Base-by-base conservation (phyloP, 805 yeast genomes). In the Starmerella vitae region DNA sequence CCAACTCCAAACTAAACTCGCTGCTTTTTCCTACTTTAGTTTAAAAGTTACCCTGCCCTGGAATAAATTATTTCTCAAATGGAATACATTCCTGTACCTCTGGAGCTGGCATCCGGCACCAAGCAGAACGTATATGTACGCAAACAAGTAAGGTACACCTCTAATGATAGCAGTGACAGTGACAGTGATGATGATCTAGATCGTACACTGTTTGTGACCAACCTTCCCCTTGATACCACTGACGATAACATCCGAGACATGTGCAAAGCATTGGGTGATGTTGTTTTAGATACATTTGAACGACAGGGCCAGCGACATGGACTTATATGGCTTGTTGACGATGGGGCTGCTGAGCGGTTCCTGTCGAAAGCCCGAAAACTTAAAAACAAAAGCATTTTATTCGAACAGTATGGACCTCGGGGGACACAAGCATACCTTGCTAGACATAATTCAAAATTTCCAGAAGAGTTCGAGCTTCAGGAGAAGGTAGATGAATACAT, bases 301-400 rank as follows among this genome's bases (percentile, higher is more conserved):
- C 44, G 39, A 65, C 53, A 52, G 10, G 50, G 54, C 14, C 58
- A 59, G 2, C 49, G 67, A 39, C 73, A 66, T 47, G 88, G 82
- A 0, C 62, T 83, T 6, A 67, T 83, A 31, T 73, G 75, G 21
- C 76, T 84, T 54, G 70, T 85, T 5, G 96, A 84, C 58, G 74
- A 74, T 51, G 58, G 77, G 3, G 70, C 82, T 24, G 62, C 76
- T 43, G 67, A 71, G 52, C 60, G 83, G 49, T 84, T 93, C 1
- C 61, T 80, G 34, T 58, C 63, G 27, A 71, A 76, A 45, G 69
- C 85, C 44, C 72, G 72, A 53, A 73, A 74, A 51, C 52, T 70
- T 7, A 55, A 65, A 4, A 38, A 49, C 18, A 47, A 37, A 6
- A 34, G 26, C 27, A 39, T 47, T 18, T 46, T 36, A 20, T 62